phyloP scores from a whole-genome alignment of 257 asterid species.

The Rubia yunnanensis region DNA sequence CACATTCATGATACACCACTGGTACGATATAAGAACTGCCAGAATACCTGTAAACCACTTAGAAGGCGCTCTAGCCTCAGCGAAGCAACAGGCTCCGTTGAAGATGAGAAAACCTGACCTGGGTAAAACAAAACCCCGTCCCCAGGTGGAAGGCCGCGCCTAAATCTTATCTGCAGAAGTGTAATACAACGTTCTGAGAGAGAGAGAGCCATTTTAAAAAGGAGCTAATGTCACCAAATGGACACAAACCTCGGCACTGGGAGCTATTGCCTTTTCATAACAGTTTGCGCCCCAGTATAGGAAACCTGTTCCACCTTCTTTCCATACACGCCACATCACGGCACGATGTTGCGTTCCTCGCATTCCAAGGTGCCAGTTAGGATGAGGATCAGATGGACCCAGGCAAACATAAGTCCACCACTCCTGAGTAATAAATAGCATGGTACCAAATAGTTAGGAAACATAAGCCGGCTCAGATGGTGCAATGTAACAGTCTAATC shows the following conservation, averaged over 20 bases:
- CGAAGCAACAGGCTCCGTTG: conserved; percentile 85
- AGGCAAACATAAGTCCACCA: conserved; percentile 99
- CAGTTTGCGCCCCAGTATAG: conserved; percentile 99
- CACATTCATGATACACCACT: no score
- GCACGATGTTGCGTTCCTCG: conserved; percentile 98
- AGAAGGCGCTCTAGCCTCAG: conserved; percentile 86
- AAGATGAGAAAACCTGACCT: conserved; percentile 92
- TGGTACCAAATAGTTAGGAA: background rate
- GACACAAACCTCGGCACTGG: conserved; percentile 81
- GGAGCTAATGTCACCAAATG: conserved; percentile 3
- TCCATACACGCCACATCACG: conserved; percentile 99
- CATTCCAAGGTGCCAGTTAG: conserved; percentile 99
- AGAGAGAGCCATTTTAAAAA: background rate
- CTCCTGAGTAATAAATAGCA: conserved; percentile 47
- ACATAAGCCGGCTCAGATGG: background rate
- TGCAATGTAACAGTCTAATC: background rate
- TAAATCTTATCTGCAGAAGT: conserved; percentile 58
- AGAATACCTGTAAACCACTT: conserved; percentile 88
- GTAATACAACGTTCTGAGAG: background rate
- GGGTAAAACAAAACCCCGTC: conserved; percentile 96
- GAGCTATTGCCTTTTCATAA: conserved; percentile 83
- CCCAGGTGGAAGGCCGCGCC: conserved; percentile 99
- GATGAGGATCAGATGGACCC: conserved; percentile 99
- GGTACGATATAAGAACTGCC: no score
- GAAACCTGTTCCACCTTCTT: conserved; percentile 96